Evolutionary conservation across 192 early-diverging fungal species (phyloP).

Genomic region (Umbelopsis sp.): DNA sequence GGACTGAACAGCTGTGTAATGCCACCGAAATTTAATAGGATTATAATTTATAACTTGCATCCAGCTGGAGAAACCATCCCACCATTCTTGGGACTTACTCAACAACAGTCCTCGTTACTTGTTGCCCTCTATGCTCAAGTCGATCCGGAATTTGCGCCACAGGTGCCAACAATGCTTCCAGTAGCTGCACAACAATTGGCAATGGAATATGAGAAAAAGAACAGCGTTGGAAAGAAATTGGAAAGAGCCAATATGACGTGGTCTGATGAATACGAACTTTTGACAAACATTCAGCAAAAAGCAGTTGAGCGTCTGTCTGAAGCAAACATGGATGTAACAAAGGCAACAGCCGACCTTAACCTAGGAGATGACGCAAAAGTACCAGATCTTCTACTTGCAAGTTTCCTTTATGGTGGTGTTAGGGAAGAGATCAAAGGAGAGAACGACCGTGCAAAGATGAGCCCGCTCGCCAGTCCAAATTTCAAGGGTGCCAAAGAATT

Average conservation of each 20-base stretch:
- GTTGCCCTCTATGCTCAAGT: conserved; percentile 51
- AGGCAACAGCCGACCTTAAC: conserved; percentile 40
- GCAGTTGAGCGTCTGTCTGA: conserved; percentile 40
- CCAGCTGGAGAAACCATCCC: conserved; percentile 21
- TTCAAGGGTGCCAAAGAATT: conserved; percentile 48
- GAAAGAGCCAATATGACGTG: conserved; percentile 43
- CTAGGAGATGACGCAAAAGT: conserved; percentile 38
- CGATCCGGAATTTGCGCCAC: conserved; percentile 48
- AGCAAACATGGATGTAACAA: conserved; percentile 47
- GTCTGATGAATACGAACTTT: conserved; percentile 40
- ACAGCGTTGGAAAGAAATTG: conserved; percentile 48
- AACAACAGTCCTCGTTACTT: conserved; percentile 49
- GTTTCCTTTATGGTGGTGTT: conserved; percentile 47
- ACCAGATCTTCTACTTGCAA: conserved; percentile 47
- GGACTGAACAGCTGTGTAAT: background rate
- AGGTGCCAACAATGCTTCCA: conserved; percentile 50
- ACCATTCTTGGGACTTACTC: conserved; percentile 48
- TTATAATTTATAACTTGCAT: background rate
- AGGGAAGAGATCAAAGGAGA: conserved; percentile 34
- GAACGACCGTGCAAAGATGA: conserved; percentile 35
- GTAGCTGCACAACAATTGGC: conserved; percentile 47
- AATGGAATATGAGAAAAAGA: conserved; percentile 48
- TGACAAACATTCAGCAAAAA: conserved; percentile 50
- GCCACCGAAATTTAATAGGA: background rate
- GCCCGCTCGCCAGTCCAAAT: conserved; percentile 46